Percentiles rank a stretch among this genome's conserved stretches.
Evolutionary conservation across 164 flowering plant species (phyloP).

Genomic region (Liriodendron chinense): DNA sequence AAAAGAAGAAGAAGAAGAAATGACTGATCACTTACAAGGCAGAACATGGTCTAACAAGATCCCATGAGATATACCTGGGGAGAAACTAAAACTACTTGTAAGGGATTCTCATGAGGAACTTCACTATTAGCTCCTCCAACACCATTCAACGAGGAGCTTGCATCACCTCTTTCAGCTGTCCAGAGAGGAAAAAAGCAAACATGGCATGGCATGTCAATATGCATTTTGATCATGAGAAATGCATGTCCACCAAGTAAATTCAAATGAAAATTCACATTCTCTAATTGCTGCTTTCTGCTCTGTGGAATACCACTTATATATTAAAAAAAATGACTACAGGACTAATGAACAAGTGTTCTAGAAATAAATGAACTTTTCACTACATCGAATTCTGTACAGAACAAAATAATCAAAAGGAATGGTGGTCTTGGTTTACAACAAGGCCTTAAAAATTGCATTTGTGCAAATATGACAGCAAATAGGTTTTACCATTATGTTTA

Average conservation of each 20-base stretch:
- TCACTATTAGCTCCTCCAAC: constrained; percentile 28
- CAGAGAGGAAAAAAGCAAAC: background rate
- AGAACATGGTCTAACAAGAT: background rate
- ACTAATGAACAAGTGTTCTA: no score
- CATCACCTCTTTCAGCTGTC: constrained; percentile 3
- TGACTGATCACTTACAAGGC: background rate
- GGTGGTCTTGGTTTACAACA: no score
- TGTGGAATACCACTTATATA: no score
- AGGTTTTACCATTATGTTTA: no score
- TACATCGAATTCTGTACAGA: no score
- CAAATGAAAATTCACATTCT: background rate
- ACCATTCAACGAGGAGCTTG: constrained; percentile 10
- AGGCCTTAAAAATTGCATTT: no score
- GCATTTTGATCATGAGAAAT: background rate
- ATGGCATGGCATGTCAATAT: background rate
- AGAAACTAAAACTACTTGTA: constrained; percentile 80
- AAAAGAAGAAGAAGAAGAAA: background rate
- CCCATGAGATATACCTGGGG: constrained; percentile 54
- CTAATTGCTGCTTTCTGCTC: background rate
- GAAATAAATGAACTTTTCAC: no score
- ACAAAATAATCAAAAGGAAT: no score
- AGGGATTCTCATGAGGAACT: constrained; percentile 33
- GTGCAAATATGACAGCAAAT: no score
- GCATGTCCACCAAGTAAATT: background rate
- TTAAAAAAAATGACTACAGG: no score